Conservation (phyloP, 1,284 basidiomycete genomes). For the Schizopora paradoxa region DNA sequence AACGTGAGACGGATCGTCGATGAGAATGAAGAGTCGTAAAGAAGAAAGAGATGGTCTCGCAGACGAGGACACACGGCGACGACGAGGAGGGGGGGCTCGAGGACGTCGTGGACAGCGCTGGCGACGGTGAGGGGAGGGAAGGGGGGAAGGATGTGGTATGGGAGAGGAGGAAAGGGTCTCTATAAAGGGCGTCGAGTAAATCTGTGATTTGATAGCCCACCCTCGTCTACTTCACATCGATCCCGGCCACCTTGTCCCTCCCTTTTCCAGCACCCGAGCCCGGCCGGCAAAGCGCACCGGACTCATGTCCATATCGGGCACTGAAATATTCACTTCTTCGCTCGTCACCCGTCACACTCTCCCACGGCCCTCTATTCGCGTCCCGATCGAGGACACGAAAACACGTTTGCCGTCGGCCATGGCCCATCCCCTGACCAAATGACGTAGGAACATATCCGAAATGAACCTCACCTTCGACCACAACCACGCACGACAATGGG, state of each 20-base stretch:
- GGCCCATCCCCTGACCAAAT: no score
- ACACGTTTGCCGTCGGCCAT: slow-evolving; percentile 12
- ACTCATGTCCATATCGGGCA: no score
- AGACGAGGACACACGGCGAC: slow-evolving; percentile 23
- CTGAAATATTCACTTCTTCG: no score
- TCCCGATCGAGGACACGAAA: background rate
- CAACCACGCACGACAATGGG: background rate
- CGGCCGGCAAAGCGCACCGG: no score
- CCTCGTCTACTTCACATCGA: slow-evolving; percentile 23
- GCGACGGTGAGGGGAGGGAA: slow-evolving; percentile 25
- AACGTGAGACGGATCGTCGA: slow-evolving; percentile 10
- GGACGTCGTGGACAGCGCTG: slow-evolving; percentile 29
- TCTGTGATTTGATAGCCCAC: slow-evolving; percentile 26
- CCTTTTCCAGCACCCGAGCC: slow-evolving; percentile 8
- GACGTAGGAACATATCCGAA: background rate
- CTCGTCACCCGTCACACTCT: slow-evolving; percentile 2
- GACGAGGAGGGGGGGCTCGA: slow-evolving; percentile 25
- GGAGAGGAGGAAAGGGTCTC: slow-evolving; percentile 27
- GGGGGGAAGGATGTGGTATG: slow-evolving; percentile 32
- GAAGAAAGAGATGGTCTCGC: slow-evolving; percentile 25
- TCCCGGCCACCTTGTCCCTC: slow-evolving; percentile 15
- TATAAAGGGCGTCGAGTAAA: slow-evolving; percentile 11
- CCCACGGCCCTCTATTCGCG: background rate
- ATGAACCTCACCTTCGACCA: background rate
- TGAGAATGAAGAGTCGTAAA: slow-evolving; percentile 8